These are phyloP conservation scores for Nitzschia sp. DNA, from an alignment of 108 stramenopile genomes.

Conservation along the genomic window DNA sequence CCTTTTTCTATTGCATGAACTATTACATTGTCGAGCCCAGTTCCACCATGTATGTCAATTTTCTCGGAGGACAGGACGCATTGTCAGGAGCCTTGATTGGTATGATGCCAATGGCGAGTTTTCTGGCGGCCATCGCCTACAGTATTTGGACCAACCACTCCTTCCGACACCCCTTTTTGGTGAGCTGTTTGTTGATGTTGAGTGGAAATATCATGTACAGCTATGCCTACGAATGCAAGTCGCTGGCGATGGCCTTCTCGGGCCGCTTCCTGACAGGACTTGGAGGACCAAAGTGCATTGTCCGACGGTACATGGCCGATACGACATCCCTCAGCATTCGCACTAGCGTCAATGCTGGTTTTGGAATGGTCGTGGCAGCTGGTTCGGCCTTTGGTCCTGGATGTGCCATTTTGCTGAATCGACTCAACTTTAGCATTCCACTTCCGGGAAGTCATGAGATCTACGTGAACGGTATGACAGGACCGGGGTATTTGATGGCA, in stretches of 20 bases:
- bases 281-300: slow-evolving; percentile 83
- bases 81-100: slow-evolving; percentile 83
- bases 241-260: slow-evolving; percentile 63
- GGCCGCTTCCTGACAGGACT: slow-evolving; percentile 84
- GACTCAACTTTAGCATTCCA: slow-evolving; percentile 42
- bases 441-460: slow-evolving; percentile 40
- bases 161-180: slow-evolving; percentile 73
- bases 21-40: slow-evolving; percentile 93
- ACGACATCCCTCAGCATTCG: slow-evolving; percentile 64
- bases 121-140: slow-evolving; percentile 69
- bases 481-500: slow-evolving; percentile 84
- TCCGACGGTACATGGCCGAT: slow-evolving; percentile 90
- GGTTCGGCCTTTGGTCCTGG: slow-evolving; percentile 86
- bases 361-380: slow-evolving; percentile 79
- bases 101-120: slow-evolving; percentile 85
- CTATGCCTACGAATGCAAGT: slow-evolving; percentile 54
- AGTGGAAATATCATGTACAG: slow-evolving; percentile 81
- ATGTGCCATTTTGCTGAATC: slow-evolving; percentile 66
- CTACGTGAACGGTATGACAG: slow-evolving; percentile 76
- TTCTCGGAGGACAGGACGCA: slow-evolving; percentile 77
- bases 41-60: slow-evolving; percentile 77
- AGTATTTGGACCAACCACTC: slow-evolving; percentile 82
- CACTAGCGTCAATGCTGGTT: slow-evolving; percentile 78
- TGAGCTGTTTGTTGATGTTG: slow-evolving; percentile 63
- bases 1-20: slow-evolving; percentile 90